Percentiles rank a stretch among this genome's conserved stretches.
Conservation (phyloP, 108 stramenopile species). For the Nannochloropsis salina region DNA sequence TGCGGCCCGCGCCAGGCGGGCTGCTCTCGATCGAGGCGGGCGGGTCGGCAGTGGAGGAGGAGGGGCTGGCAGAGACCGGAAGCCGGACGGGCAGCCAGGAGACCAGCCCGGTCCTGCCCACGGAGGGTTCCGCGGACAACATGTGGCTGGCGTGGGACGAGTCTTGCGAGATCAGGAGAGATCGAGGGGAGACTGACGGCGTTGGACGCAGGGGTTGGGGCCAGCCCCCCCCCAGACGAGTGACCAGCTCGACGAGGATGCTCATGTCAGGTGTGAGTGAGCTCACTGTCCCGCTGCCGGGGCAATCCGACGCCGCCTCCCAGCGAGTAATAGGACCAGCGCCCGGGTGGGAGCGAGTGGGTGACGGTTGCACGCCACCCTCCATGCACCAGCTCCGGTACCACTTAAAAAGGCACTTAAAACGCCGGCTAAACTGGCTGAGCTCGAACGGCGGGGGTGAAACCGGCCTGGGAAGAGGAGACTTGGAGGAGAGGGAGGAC, state of each 20-base stretch:
- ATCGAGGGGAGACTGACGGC: neutral
- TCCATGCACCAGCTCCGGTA: neutral
- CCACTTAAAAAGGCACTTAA: neutral
- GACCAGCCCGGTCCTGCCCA: neutral
- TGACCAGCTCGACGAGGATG: neutral
- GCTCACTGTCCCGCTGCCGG: neutral
- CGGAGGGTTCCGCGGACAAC: neutral
- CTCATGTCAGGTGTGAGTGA: neutral
- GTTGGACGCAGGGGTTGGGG: neutral
- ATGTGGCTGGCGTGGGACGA: slow-evolving; percentile 16
- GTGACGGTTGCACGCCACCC: neutral
- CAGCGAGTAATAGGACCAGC: neutral
- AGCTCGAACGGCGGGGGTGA: neutral
- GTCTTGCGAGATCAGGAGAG: slow-evolving; percentile 17
- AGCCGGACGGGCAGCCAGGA: neutral
- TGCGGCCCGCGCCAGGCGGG: neutral
- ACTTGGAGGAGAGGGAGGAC: neutral
- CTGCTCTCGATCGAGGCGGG: neutral
- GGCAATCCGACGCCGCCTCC: neutral
- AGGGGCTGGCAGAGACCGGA: neutral
- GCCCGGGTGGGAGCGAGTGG: neutral
- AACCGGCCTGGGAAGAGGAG: neutral
- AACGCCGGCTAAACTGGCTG: neutral
- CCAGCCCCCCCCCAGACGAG: no score
- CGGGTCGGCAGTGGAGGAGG: neutral